Evolutionary conservation across 805 yeast genomes (phyloP), one percentile per base, ranked within the genome.

Genomic region (Ogataea polymorpha): DNA sequence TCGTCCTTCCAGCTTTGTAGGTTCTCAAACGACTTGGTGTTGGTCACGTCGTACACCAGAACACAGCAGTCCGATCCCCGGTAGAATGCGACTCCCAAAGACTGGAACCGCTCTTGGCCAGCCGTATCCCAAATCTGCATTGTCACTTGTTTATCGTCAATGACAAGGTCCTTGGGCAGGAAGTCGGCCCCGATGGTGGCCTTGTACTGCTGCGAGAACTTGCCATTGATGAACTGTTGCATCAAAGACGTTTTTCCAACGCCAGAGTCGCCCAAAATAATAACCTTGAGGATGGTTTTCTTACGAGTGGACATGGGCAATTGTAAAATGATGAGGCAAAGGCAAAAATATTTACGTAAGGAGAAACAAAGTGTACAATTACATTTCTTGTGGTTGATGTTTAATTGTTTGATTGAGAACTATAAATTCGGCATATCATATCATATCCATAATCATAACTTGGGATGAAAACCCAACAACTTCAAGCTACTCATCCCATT

Each of bases 51-150:
- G 62, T 86, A 91, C 52, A 93, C 95, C 45, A 91, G 73, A 8
- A 91, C 96, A 67, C 98, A 93, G 66, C 98, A 93, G 65, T 93
- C 98, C 1, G 98, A 96, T 26, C 98, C 98, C 56, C 99, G 74
- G 65, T 93, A 91, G 63, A 91, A 91, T 0, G 98, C 98, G 32
- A 91, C 97, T 12, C 98, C 98, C 47, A 91, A 71, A 44, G 95
- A 83, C 67, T 93, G 98, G 74, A 91, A 91, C 56, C 99, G 76
- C 66, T 91, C 99, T 70, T 91, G 99, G 26, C 99, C 99, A 6
- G 98, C 98, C 31, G 99, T 91, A 61, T 91, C 99, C 99, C 99
- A 91, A 41, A 93, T 84, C 66, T 86, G 91, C 74, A 84, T 73
- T 16, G 87, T 80, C 7, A 83, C 89, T 49, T 77, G 76, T 55